Percentiles rank a stretch among this genome's conserved stretches.
Conservation (phyloP, 495 filamentous ascomycete genomes). For the Aspergillus avenaceus region DNA sequence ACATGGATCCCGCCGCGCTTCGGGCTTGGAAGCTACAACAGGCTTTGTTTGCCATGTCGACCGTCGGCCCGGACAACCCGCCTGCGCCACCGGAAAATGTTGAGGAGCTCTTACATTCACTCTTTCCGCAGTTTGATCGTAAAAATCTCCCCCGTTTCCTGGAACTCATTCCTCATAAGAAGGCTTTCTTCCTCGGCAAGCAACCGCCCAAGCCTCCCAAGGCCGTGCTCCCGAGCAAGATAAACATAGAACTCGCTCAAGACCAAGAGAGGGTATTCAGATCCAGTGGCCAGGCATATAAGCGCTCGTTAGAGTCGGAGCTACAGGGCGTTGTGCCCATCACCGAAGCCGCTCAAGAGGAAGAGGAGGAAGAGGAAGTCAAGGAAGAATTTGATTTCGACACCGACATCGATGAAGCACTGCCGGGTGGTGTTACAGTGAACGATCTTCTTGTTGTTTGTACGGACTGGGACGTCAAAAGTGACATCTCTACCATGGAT, state of each 20-base stretch:
- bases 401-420: slow-evolving; percentile 40
- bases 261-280: slow-evolving; percentile 81
- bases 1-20: slow-evolving; percentile 42
- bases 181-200: slow-evolving; percentile 65
- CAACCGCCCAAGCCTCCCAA: slow-evolving; percentile 71
- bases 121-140: slow-evolving; percentile 68
- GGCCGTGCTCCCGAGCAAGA: slow-evolving; percentile 76
- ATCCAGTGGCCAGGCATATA: slow-evolving; percentile 53
- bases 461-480: slow-evolving; percentile 71
- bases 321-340: slow-evolving; percentile 53
- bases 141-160: slow-evolving; percentile 64
- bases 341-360: slow-evolving; percentile 47
- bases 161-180: slow-evolving; percentile 69
- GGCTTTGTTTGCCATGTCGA: slow-evolving; percentile 48
- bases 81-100: slow-evolving; percentile 59
- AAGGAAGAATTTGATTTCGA: slow-evolving; percentile 60
- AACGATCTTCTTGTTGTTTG: slow-evolving; percentile 76
- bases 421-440: slow-evolving; percentile 61
- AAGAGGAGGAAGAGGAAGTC: slow-evolving; percentile 55
- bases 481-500: slow-evolving; percentile 34
- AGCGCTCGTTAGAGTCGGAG: slow-evolving; percentile 54
- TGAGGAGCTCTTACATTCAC: slow-evolving; percentile 61
- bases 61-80: slow-evolving; percentile 34
- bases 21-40: slow-evolving; percentile 50
- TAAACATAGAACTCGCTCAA: slow-evolving; percentile 73